phyloP scores from a whole-genome alignment of 1,284 basidiomycete species.

The Pisolithus thermaeus region DNA sequence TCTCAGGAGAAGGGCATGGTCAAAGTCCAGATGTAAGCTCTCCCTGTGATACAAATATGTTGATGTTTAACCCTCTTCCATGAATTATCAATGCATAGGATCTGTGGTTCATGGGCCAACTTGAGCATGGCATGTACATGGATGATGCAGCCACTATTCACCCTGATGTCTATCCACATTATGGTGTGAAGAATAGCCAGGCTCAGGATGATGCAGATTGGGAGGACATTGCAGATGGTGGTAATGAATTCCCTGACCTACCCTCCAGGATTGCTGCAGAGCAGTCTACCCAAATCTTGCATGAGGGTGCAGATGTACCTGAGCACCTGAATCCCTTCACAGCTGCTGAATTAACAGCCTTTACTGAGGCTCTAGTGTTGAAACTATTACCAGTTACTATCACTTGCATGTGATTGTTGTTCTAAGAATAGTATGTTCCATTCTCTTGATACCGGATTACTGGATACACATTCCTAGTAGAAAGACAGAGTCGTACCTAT shows the following conservation, averaged over 20 bases:
- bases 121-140: neutral
- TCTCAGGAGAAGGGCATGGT: constrained; percentile 2
- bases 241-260: neutral
- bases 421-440: too few species aligned
- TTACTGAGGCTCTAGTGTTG: constrained; percentile 1
- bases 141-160: neutral
- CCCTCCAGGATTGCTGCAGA: constrained; percentile 2
- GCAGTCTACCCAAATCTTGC: constrained; percentile 6
- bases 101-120: neutral
- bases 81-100: neutral
- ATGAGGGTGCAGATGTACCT: constrained; percentile 7
- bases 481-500: too few species aligned
- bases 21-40: constrained; percentile 1
- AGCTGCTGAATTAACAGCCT: neutral
- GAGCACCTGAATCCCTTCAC: constrained; percentile 6
- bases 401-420: too few species aligned
- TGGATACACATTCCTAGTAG: too few species aligned
- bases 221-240: neutral
- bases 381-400: too few species aligned
- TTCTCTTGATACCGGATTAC: too few species aligned
- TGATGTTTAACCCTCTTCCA: too few species aligned
- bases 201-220: neutral
- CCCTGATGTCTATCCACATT: neutral
- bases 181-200: neutral
- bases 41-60: neutral